A percentile compares a stretch with the other conserved stretches of the same genome.
Conservation (phyloP, 371 early-diverging fungal species). For the Mucor mucedo region DNA sequence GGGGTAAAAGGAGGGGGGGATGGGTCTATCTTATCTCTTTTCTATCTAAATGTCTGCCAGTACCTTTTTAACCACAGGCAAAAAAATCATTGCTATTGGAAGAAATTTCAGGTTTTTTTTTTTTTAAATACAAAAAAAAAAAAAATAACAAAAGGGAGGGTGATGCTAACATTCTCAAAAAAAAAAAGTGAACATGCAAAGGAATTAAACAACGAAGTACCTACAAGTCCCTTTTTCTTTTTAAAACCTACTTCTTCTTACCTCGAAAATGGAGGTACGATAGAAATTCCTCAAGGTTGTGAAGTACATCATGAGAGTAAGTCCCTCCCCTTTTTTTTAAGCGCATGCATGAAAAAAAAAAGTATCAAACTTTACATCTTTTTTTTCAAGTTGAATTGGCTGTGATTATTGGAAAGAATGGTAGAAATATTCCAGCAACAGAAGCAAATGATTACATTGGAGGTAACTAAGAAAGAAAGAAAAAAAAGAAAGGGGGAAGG, state of each 20-base stretch:
- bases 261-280: constrained; percentile 66
- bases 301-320: constrained; percentile 89
- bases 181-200: constrained; percentile 81
- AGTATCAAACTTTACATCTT: too few species aligned
- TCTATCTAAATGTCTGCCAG: constrained; percentile 33
- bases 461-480: constrained; percentile 34
- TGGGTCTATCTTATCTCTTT: too few species aligned
- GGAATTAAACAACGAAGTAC: constrained; percentile 90
- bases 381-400: constrained; percentile 88
- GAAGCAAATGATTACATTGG: constrained; percentile 72
- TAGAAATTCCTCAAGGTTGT: constrained; percentile 82
- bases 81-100: constrained; percentile 92
- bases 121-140: too few species aligned
- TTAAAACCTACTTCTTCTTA: constrained; percentile 93
- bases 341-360: too few species aligned
- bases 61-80: constrained; percentile 68
- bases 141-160: background rate
- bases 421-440: constrained; percentile 70
- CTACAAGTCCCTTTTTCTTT: constrained; percentile 88
- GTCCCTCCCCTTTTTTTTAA: background rate
- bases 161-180: background rate
- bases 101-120: constrained; percentile 70
- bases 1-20: too few species aligned
- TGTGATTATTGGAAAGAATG: constrained; percentile 87
- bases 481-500: background rate